Evolutionary conservation across 2,329 filamentous ascomycete genomes (phyloP).

Genomic region (Cladosporium velox): DNA sequence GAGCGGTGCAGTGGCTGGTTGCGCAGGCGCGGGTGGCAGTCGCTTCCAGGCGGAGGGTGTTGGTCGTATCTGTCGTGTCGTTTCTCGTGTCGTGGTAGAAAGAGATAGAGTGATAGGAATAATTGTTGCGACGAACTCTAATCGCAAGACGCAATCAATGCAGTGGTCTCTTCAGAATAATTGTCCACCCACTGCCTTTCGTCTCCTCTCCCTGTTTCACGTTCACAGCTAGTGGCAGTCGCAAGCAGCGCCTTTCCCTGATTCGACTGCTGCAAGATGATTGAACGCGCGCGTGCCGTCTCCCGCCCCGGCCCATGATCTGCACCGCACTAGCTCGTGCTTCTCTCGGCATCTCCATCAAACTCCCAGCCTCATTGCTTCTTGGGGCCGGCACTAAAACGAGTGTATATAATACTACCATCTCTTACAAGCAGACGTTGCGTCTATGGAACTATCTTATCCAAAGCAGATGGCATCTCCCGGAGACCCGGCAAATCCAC

Average conservation of each 20-base stretch:
- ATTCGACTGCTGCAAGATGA: background rate
- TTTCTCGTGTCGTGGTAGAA: background rate
- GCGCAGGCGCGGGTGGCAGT: constrained; percentile 4
- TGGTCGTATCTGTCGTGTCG: background rate
- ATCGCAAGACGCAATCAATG: background rate
- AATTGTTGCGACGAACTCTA: background rate
- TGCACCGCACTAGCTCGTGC: background rate
- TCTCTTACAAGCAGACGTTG: too few relatives aligned
- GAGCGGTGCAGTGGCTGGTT: constrained; percentile 14
- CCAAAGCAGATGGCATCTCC: background rate
- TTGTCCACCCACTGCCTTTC: background rate
- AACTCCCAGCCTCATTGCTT: background rate
- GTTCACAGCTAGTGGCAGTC: background rate
- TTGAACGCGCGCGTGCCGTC: background rate
- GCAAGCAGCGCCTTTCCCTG: background rate
- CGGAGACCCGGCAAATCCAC: background rate
- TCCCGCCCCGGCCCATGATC: background rate
- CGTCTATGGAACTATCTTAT: background rate
- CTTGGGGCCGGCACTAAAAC: background rate
- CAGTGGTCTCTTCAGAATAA: background rate
- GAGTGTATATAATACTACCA: too few relatives aligned
- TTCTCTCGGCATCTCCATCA: background rate
- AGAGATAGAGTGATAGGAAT: background rate
- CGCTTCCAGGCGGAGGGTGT: constrained; percentile 2
- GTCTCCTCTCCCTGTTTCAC: constrained; percentile 4